These are phyloP conservation scores for Danielia reshetovae DNA, from an alignment of 805 yeast species.

Conservation along the genomic window DNA sequence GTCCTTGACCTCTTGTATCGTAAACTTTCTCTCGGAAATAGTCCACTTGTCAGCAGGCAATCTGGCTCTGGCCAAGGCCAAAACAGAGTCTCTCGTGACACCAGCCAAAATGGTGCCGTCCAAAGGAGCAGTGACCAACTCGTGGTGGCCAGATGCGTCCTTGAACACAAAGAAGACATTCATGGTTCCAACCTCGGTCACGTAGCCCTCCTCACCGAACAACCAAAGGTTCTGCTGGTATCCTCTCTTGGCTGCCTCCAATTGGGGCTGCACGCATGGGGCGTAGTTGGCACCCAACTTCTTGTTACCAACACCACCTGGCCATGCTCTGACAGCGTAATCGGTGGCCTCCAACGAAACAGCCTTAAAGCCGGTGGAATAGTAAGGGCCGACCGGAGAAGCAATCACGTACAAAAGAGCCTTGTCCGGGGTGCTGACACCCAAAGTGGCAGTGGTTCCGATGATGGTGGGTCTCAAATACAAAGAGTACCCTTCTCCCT, in stretches of 20 bases:
- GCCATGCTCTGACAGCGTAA: constrained; percentile 98
- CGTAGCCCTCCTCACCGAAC: constrained; percentile 79
- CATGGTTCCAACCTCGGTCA: constrained; percentile 98
- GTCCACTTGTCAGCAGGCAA: constrained; percentile 77
- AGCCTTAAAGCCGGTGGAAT: constrained; percentile 85
- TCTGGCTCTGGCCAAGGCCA: constrained; percentile 71
- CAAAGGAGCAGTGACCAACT: constrained; percentile 91
- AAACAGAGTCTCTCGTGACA: constrained; percentile 88
- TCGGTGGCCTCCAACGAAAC: constrained; percentile 93
- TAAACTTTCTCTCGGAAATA: constrained; percentile 75
- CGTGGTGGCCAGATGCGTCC: constrained; percentile 80
- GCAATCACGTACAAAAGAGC: constrained; percentile 85
- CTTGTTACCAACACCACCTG: constrained; percentile 96
- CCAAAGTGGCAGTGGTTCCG: constrained; percentile 86
- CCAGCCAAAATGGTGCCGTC: constrained; percentile 98
- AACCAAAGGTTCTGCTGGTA: constrained; percentile 96
- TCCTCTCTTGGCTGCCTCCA: constrained; percentile 86
- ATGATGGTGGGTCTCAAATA: constrained; percentile 94
- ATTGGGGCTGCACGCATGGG: constrained; percentile 88
- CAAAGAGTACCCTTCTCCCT: constrained; percentile 83
- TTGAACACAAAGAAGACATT: constrained; percentile 86
- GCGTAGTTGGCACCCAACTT: constrained; percentile 98
- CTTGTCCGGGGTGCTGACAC: constrained; percentile 77
- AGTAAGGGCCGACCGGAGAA: constrained; percentile 97
- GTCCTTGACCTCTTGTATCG: constrained; percentile 77